Percentiles rank a stretch among this genome's conserved stretches.
These are phyloP conservation scores for Mycena belliarum DNA, from an alignment of 768 basidiomycete species.

Conservation along the genomic window DNA sequence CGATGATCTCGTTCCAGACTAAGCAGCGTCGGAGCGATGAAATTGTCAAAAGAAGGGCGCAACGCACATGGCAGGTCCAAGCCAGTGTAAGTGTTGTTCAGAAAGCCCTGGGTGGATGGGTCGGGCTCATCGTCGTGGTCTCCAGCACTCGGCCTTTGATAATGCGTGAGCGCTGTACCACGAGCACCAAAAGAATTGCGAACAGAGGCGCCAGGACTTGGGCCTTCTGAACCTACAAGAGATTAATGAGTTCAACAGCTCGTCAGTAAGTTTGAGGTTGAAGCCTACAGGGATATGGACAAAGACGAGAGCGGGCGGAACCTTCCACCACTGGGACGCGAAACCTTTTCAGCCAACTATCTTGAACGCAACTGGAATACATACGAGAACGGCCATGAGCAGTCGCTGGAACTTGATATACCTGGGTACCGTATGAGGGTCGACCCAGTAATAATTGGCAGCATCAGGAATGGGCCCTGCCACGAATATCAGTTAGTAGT, in stretches of 20 bases:
- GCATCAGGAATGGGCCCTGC: constrained; percentile 12
- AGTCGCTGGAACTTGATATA: constrained; percentile 18
- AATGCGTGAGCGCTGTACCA: no score
- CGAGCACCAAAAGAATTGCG: not conserved
- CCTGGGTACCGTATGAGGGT: constrained; percentile 16
- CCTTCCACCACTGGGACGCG: constrained; percentile 10
- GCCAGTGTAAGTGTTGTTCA: constrained; percentile 21
- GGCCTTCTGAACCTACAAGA: constrained; percentile 23
- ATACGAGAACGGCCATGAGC: constrained; percentile 2
- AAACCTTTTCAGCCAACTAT: not conserved
- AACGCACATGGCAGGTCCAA: constrained; percentile 16
- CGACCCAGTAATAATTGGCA: constrained; percentile 22
- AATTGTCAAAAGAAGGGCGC: not conserved
- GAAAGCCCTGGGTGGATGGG: constrained; percentile 21
- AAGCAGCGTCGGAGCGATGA: no score
- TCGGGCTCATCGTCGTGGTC: constrained; percentile 24
- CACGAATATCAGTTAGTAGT: not conserved
- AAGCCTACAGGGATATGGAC: constrained; percentile 20
- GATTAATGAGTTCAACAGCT: no score
- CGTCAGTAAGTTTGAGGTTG: not conserved
- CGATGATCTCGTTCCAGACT: constrained; percentile 22
- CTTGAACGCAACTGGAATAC: not conserved
- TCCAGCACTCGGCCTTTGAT: constrained; percentile 8
- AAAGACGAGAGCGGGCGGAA: constrained; percentile 21
- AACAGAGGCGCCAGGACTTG: constrained; percentile 18